Conservation (phyloP, 768 basidiomycete species). For the Fomitopsis serialis region DNA sequence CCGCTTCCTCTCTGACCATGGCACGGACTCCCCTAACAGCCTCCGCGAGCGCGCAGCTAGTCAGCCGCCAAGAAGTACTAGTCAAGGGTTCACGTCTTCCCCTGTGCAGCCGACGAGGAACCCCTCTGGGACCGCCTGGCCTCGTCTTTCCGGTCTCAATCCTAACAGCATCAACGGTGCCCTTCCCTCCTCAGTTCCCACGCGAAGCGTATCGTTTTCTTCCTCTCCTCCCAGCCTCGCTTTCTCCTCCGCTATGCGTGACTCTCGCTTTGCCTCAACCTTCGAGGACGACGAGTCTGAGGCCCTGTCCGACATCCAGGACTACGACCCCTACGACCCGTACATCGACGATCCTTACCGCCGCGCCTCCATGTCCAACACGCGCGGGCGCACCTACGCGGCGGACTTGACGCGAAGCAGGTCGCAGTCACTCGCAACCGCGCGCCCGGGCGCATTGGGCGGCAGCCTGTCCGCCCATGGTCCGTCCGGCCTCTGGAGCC, state of each 20-base stretch:
- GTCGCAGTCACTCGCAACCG: slow-evolving; percentile 70
- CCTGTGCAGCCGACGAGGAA: slow-evolving; percentile 48
- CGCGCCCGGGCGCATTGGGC: slow-evolving; percentile 48
- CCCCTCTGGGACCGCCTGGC: slow-evolving; percentile 32
- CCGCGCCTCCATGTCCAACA: slow-evolving; percentile 33
- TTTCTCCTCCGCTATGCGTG: slow-evolving; percentile 63
- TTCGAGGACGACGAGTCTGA: slow-evolving; percentile 81
- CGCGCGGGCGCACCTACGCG: slow-evolving; percentile 55
- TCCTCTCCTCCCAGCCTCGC: slow-evolving; percentile 35
- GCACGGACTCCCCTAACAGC: slow-evolving; percentile 35
- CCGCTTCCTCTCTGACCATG: slow-evolving; percentile 45
- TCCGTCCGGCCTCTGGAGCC: slow-evolving; percentile 45
- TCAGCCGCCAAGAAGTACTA: slow-evolving; percentile 57
- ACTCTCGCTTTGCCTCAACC: slow-evolving; percentile 65
- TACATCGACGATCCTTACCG: slow-evolving; percentile 37
- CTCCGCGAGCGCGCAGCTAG: slow-evolving; percentile 62
- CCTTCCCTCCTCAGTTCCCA: slow-evolving; percentile 50
- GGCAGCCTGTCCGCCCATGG: slow-evolving; percentile 36
- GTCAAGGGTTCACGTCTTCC: slow-evolving; percentile 42
- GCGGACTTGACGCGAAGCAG: slow-evolving; percentile 67
- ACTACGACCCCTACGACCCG: slow-evolving; percentile 39
- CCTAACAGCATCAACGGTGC: slow-evolving; percentile 31
- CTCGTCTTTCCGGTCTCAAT: slow-evolving; percentile 39
- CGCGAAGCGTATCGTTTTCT: slow-evolving; percentile 67
- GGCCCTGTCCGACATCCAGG: slow-evolving; percentile 44